Conservation (phyloP, 805 yeast species). For the Millerago galiae region DNA sequence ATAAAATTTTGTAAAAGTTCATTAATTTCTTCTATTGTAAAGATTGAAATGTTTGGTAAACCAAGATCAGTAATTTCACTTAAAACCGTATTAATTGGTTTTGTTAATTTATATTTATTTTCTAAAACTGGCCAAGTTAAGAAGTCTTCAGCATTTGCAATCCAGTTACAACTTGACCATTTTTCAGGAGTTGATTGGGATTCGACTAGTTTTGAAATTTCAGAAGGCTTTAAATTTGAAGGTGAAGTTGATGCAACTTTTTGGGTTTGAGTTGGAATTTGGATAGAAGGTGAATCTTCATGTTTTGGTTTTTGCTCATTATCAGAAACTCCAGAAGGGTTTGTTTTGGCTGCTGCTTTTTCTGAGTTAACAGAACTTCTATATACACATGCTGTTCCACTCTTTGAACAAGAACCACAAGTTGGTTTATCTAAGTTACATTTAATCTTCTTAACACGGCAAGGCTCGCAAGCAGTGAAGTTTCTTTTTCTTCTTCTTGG, state of each 20-base stretch:
- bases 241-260: not conserved
- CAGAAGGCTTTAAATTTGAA: not conserved
- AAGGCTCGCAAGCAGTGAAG: constrained; percentile 32
- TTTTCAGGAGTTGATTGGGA: not conserved
- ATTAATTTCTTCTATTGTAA: constrained; percentile 6
- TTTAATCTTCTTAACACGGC: constrained; percentile 40
- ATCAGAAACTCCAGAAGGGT: not conserved
- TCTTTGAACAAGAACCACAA: constrained; percentile 35
- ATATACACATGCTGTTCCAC: constrained; percentile 14
- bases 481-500: constrained; percentile 13
- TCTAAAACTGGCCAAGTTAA: constrained; percentile 19
- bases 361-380: constrained; percentile 4
- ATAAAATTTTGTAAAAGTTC: constrained; percentile 7
- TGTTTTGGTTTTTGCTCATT: too few species aligned
- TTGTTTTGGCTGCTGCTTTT: not conserved
- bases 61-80: constrained; percentile 6
- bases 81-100: constrained; percentile 9
- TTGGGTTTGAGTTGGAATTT: too few species aligned
- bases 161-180: constrained; percentile 21
- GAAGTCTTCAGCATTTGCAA: constrained; percentile 12
- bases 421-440: constrained; percentile 41
- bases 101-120: constrained; percentile 4
- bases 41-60: constrained; percentile 8
- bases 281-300: too few species aligned
- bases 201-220: constrained; percentile 6